Conservation (phyloP, 305 asterid genomes). For the Fraxinus platypoda region DNA sequence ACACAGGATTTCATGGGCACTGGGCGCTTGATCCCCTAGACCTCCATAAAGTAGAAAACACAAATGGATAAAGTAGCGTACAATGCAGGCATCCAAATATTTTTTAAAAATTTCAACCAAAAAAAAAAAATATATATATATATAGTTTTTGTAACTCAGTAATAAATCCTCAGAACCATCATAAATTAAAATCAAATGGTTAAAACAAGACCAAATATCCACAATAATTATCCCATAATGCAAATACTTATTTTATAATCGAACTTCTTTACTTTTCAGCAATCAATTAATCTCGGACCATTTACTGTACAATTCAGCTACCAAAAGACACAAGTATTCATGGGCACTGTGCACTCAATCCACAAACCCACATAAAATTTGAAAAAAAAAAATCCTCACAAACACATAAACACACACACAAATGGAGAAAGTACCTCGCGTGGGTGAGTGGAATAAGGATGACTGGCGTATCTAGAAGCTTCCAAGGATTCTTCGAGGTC, state of each 20-base stretch:
- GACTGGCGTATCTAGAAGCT: slow-evolving; percentile 93
- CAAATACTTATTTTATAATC: slow-evolving; percentile 1
- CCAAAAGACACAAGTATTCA: neutral
- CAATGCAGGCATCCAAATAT: too few species aligned
- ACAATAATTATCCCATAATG: neutral
- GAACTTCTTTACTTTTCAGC: neutral
- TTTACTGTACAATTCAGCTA: neutral
- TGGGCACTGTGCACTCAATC: neutral
- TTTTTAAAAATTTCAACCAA: too few species aligned
- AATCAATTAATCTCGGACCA: neutral
- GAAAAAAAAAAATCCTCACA: neutral
- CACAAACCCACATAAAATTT: neutral
- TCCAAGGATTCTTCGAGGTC: slow-evolving; percentile 92
- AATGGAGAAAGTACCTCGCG: slow-evolving; percentile 60
- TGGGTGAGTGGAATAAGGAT: slow-evolving; percentile 87
- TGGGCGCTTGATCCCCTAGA: too few species aligned
- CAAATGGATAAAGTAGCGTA: too few species aligned
- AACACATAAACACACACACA: neutral
- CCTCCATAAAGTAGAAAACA: too few species aligned
- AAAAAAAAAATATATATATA: too few species aligned
- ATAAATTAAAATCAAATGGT: too few species aligned
- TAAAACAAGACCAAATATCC: too few species aligned
- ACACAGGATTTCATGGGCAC: too few species aligned
- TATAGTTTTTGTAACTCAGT: too few species aligned
- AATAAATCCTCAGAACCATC: too few species aligned